Evolutionary conservation across 257 asterid species (phyloP), one percentile per base, ranked within the genome.

Genomic region (Marsdenia floribunda): DNA sequence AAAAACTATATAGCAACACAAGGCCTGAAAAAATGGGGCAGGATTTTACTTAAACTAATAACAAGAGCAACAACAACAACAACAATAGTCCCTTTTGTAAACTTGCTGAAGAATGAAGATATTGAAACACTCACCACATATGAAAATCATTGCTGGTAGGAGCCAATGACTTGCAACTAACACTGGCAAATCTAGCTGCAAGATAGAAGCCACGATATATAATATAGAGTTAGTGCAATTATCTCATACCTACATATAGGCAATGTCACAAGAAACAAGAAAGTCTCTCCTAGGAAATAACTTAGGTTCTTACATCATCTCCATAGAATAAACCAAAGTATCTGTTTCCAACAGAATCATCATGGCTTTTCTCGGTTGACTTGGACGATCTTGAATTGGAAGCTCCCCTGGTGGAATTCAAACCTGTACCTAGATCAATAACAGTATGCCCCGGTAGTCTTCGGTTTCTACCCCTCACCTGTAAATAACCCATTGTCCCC

Each of bases 111-210:
- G 64, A 72, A 46, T 38, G 22, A 60, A 44, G 21, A 22, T 26
- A 44, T 44, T 44, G 35, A 44, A 4, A 44, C 6, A 49, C 93
- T 88, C 77, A 92, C 99, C 99, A 49, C 77, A 79, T 76, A 88
- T 75, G 67, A 95, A 92, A 78, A 93, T 84, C 61, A 78, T 74
- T 38, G 87, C 93, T 33, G 99, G 99, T 65, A 92, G 73, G 58
- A 90, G 89, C 99, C 99, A 95, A 70, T 92, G 96, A 68, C 97
- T 92, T 38, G 96, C 87, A 67, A 90, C 96, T 71, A 88, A 76
- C 61, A 82, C 96, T 4, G 97, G 97, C 81, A 88, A 78, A 80
- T 92, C 97, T 54, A 85, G 82, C 98, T 91, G 98, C 89, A 83
- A 7, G 46, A 77, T 70, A 59, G 22, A 13, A 47, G n/a, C 42